These are phyloP conservation scores for Fusarium anguioides DNA, from an alignment of 2,329 filamentous ascomycete species.

Conservation along the genomic window DNA sequence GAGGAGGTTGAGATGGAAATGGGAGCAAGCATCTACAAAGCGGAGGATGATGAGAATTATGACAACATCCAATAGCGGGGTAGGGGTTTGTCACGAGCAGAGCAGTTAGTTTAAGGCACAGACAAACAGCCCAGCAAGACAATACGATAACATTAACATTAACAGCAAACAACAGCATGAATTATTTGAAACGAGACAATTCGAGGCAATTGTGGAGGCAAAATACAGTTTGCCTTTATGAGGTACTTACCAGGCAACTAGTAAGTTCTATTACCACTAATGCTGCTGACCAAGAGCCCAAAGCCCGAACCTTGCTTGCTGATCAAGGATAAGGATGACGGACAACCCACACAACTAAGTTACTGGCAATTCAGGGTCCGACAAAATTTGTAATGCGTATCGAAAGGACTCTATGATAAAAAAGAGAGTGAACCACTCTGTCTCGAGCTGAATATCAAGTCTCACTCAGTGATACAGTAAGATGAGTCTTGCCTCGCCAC, in stretches of 20 bases:
- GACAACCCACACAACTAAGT: background rate
- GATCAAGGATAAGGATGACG: constrained; percentile 35
- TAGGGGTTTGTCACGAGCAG: constrained; percentile 25
- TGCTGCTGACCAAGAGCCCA: constrained; percentile 24
- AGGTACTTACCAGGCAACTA: too few species aligned
- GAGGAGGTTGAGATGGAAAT: constrained; percentile 2
- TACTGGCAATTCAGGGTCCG: constrained; percentile 17
- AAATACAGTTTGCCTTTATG: background rate
- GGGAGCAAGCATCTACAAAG: background rate
- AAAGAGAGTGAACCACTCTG: background rate
- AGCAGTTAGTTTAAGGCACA: constrained; percentile 10
- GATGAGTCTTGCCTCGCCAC: background rate
- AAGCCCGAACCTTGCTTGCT: constrained; percentile 20
- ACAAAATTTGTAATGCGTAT: constrained; percentile 9
- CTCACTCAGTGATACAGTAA: constrained; percentile 5
- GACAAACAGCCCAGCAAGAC: constrained; percentile 5
- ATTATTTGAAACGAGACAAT: background rate
- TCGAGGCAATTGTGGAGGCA: constrained; percentile 5
- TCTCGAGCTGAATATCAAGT: constrained; percentile 7
- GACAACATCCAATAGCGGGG: constrained; percentile 31
- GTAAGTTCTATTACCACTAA: background rate
- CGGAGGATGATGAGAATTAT: constrained; percentile 3
- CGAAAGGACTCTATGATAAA: background rate
- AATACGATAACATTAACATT: background rate
- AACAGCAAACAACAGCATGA: background rate